Evolutionary conservation across 1,284 basidiomycete species (phyloP).

Genomic region (Irpex sp.): DNA sequence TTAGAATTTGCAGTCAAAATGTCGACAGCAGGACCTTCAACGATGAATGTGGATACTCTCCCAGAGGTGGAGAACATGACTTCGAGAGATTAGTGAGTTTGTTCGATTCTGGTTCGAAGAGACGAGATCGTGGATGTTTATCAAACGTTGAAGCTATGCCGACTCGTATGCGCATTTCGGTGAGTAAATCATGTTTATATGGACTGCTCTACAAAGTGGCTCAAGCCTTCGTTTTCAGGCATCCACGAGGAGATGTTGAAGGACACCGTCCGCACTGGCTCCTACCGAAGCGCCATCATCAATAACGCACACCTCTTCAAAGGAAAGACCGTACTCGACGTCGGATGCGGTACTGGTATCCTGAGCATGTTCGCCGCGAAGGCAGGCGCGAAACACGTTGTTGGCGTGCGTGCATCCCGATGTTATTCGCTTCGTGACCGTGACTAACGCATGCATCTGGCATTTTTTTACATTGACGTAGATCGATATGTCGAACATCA

Average conservation of each 20-base stretch:
- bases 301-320: conserved; percentile 97
- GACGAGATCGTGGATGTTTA: conserved; percentile 24
- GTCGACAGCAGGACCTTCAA: conserved; percentile 38
- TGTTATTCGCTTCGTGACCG: neutral
- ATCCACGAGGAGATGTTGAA: conserved; percentile 99
- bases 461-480: conserved; percentile 24
- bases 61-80: conserved; percentile 49
- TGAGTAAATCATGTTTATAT: conserved; percentile 32
- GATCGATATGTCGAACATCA: conserved; percentile 99
- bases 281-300: conserved; percentile 93
- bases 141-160: conserved; percentile 60
- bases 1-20: conserved; percentile 27
- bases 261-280: conserved; percentile 92
- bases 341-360: conserved; percentile 98
- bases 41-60: conserved; percentile 26
- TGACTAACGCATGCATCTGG: neutral
- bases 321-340: conserved; percentile 91
- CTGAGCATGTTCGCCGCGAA: conserved; percentile 99
- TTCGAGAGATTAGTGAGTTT: conserved; percentile 77
- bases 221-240: conserved; percentile 39
- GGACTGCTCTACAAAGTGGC: neutral
- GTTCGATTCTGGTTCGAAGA: conserved; percentile 20
- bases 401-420: conserved; percentile 63
- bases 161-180: conserved; percentile 96
- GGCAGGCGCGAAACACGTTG: conserved; percentile 95